Evolutionary conservation across 1,139 yeast species (phyloP), one percentile per base, ranked within the genome.

Genomic region (Casaregolazyma suthepensis): DNA sequence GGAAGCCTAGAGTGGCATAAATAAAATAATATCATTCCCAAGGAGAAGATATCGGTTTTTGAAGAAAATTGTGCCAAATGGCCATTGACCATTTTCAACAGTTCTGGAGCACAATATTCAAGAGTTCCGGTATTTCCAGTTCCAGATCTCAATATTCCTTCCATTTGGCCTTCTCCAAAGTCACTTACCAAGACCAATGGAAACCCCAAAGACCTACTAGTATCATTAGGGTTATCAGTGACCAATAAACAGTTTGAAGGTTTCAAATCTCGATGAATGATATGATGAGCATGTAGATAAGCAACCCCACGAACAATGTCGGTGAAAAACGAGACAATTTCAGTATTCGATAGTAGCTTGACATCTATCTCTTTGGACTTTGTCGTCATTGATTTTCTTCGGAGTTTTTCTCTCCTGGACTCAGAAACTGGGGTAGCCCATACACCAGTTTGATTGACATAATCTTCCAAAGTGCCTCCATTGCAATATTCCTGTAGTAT

Each of bases 91-190:
- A 51, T 60, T 12, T 73, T 66, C 64, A 89, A 75, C 13, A 88
- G 74, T 61, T 88, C 96, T 0, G 96, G 96, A 0, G 96, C 96
- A 29, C 91, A 83, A 62, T 83, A 89, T 64, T 88, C 96, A 22
- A 88, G 66, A 0, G 96, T 89, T 0, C 96, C 96, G 0, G 96
- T 89, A 48, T 83, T 80, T 0, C 96, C 96, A 9, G 85, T 79
- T 1, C 83, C 83, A 6, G 71, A 66, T 52, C 87, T 68, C 48
- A 66, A 65, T 23, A 77, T 75, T 1, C 87, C 89, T 48, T 84
- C 83, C 59, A 86, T 74, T 59, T 87, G 88, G 3, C 95, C 88
- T 66, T 90, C 96, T 1, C 97, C 96, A 67, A 90, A 86, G 70
- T 90, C 96, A 42, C 95, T 85, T 10, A 90, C 93, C 18, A 88